Evolutionary conservation across 2,329 filamentous ascomycete species (phyloP), one percentile per base, ranked within the genome.

Genomic region (Cladophialophora psammophila): DNA sequence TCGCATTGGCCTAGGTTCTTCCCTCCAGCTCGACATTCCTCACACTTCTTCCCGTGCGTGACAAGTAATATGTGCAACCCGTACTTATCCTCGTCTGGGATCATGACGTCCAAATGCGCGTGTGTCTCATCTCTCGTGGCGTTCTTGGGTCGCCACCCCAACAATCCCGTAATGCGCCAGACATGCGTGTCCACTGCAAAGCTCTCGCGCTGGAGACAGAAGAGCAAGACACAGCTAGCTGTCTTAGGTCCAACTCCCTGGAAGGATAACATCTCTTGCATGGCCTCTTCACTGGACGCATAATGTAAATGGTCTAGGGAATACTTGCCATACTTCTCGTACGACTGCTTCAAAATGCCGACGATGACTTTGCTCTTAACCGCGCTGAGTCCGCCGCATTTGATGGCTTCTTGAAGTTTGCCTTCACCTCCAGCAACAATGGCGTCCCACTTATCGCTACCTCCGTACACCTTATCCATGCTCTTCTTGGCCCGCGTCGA

Each of bases 401-500:
- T 72, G 10, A 75, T 71, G 1, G 80, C 78, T 2, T 80, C 80
- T 52, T 84, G 78, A 5, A 86, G 77, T 6, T 80, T 76, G 0
- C 80, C 80, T 1, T 81, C 78, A 3, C 80, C 75, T 13, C 80
- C 80, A 20, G 78, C 65, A 54, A 80, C 80, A 45, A 82, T 82
- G 36, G 78, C 75, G 1, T 81, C 56, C 26, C 88, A 81, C 0
- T 82, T 83, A 20, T 84, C 78, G 20, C 81, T 83, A 10, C 87
- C 84, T n/a, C 80, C 80, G 74, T 90, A 88, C 0, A 93, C 90
- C 77, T 88, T 87, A 60, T 92, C 86, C 8, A 96, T 81, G 40
- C 92, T 92, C 15, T 80, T 78, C 76, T 94, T 93, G 74, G 96
- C 92, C 71, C 89, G 83, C 60, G 85, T 88, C 66, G 87, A 89